These are phyloP conservation scores for Neurospora intermedia DNA, from an alignment of 495 filamentous ascomycete genomes.

Conservation along the genomic window DNA sequence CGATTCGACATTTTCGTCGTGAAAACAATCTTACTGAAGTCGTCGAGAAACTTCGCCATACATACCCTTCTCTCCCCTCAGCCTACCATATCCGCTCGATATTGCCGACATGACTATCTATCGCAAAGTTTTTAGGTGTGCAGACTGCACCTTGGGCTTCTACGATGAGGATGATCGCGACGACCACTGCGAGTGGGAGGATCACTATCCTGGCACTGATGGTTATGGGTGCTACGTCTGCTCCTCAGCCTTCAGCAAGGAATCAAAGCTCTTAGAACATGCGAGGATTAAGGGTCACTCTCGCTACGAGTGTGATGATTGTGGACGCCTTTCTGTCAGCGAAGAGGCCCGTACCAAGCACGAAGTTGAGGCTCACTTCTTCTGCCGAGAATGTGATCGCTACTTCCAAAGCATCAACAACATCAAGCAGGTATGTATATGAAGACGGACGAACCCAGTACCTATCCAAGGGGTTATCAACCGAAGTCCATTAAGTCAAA, in stretches of 20 bases:
- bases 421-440: not conserved
- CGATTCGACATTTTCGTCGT: not conserved
- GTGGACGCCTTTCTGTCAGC: not conserved
- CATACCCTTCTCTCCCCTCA: not conserved
- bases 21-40: not conserved
- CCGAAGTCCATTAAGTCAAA: not conserved
- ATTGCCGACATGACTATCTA: not conserved
- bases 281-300: not conserved
- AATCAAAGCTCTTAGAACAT: too few species aligned
- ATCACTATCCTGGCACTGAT: too few species aligned
- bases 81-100: not conserved
- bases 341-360: not conserved
- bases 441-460: too few species aligned
- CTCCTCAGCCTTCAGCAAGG: too few species aligned
- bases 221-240: too few species aligned
- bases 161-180: not conserved
- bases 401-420: not conserved
- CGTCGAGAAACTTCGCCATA: not conserved
- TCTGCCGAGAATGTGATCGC: not conserved
- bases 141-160: not conserved
- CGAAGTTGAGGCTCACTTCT: not conserved
- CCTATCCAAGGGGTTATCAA: too few species aligned
- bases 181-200: too few species aligned
- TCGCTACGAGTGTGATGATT: not conserved
- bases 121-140: not conserved